Evolutionary conservation across 2,329 filamentous ascomycete species (phyloP).

Genomic region (Diaporthe citri): DNA sequence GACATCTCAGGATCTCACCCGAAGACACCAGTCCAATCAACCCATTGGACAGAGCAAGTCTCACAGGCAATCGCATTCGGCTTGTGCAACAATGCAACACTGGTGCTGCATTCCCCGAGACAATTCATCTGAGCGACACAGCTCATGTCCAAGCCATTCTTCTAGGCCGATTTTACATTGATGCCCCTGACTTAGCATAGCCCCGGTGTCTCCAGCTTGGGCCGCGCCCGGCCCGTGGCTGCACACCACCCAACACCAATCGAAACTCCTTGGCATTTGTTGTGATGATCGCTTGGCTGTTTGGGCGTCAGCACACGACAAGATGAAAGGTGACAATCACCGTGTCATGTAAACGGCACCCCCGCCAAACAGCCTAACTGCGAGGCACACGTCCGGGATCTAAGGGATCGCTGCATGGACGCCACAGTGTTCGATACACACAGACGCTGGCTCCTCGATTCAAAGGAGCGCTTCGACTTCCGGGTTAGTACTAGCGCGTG

Average conservation of each 20-base stretch:
- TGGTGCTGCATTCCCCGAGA: constrained; percentile 27
- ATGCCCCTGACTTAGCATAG: constrained; percentile 15
- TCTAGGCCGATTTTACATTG: constrained; percentile 12
- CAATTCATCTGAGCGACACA: constrained; percentile 24
- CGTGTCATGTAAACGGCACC: constrained; percentile 15
- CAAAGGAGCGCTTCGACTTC: constrained; percentile 25
- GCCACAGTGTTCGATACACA: constrained; percentile 28
- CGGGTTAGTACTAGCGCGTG: neutral
- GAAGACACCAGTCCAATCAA: constrained; percentile 12
- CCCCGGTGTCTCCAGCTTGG: constrained; percentile 22
- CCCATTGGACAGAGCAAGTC: neutral
- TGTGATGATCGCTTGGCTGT: constrained; percentile 17
- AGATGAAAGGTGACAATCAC: constrained; percentile 21
- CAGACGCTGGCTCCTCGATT: constrained; percentile 27
- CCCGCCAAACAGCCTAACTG: neutral
- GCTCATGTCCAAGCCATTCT: neutral
- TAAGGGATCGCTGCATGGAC: constrained; percentile 11
- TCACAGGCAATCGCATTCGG: constrained; percentile 1
- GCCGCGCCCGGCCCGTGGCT: constrained; percentile 22
- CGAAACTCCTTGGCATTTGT: constrained; percentile 23
- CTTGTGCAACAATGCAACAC: constrained; percentile 25
- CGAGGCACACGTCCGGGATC: neutral
- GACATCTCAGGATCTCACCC: constrained; percentile 21
- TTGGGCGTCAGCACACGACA: constrained; percentile 9
- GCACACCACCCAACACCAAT: constrained; percentile 17